Evolutionary conservation across 2,329 filamentous ascomycete species (phyloP), one percentile per base, ranked within the genome.

Genomic region (Pleurostoma richardsiae): DNA sequence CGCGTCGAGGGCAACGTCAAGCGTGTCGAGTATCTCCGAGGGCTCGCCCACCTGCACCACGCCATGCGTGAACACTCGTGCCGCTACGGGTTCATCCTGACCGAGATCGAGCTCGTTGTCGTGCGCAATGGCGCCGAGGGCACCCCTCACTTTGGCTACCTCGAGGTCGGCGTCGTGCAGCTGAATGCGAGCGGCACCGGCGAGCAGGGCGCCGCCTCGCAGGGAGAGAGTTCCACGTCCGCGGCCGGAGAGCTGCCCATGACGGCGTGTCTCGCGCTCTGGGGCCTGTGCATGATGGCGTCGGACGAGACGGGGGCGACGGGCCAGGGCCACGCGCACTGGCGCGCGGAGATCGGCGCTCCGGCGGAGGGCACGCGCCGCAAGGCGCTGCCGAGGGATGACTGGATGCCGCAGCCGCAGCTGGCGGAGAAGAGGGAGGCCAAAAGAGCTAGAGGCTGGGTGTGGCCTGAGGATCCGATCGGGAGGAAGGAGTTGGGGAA

Each of bases 21-120:
- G 68, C 86, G 88, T 49, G 88, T 96, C 48, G 84, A 92, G 67
- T 96, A 96, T 71, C 84, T 96, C 26, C 85, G 87, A 43, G 89
- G 89, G 2, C 81, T 97, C 4, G 79, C 90, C 0, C 89, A 95
- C 57, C 74, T 96, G 40, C 92, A 97, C 68, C 82, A 88, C 62
- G 84, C 85, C 60, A 96, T 96, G 90, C 90, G 92, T 65, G 90
- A 95, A 69, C 88, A 96, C 69, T 84, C 85, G 55, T 95, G 89
- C 63, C 85, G 92, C 49, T 97, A 96, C 66, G 92, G 92, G 46
- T 97, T 96, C 74, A 92, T 97, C 66, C 83, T 96, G 61, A 96
- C 90, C 1, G 92, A 96, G 69, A 96, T 96, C 57, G 92, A 97
- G 70, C 83, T 96, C 6, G 85, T 96, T 38, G 83, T 94, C 56